Base-by-base conservation (phyloP, 2,329 filamentous ascomycete species). In the Fusarium sp. region DNA sequence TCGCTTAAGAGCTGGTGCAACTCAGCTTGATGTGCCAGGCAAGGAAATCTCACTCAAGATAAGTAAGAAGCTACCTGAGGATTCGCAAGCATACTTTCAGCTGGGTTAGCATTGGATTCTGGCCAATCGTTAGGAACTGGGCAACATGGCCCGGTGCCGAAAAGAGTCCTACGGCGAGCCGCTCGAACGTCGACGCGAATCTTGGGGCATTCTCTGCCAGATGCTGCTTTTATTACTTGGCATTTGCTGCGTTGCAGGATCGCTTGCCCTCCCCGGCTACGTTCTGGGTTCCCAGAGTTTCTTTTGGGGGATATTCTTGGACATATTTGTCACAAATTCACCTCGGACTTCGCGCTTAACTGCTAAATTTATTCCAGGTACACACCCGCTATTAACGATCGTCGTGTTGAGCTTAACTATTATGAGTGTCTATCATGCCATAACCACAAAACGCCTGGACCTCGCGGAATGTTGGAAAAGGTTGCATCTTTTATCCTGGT, bases 401-500 rank as follows among this genome's bases (percentile, higher is more conserved):
- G 32, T 29, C 34, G 36, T 28, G 12, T 31, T 53, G n/a, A 38
- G 43, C 41, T 34, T 50, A 34, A 34, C 34, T 15, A 36, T 28
- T 40, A 25, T 53, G 29, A 34, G 41, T 60, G 35, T 35, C 28
- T 47, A 29, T 24, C 45, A 48, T 10, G 26, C 39, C 46, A 36
- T 36, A 32, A 57, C 45, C 25, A 34, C 36, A 58, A 35, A 42
- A 46, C 38, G 41, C 51, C 48, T 43, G 31, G 51, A 25, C 34
- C 64, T 32, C 25, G 44, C 43, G 40, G 35, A 51, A 53, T 44
- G 35, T 53, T 46, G 34, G 40, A 34, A 40, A 51, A 55, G 32
- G 50, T 47, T 54, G 51, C 58, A 53, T 58, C 25, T 65, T 19
- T 19, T 31, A 49, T 41, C 56, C 28, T 40, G 28, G 31, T 22